Conservation (phyloP, 192 early-diverging fungal species). For the Gonapodya prolifera region DNA sequence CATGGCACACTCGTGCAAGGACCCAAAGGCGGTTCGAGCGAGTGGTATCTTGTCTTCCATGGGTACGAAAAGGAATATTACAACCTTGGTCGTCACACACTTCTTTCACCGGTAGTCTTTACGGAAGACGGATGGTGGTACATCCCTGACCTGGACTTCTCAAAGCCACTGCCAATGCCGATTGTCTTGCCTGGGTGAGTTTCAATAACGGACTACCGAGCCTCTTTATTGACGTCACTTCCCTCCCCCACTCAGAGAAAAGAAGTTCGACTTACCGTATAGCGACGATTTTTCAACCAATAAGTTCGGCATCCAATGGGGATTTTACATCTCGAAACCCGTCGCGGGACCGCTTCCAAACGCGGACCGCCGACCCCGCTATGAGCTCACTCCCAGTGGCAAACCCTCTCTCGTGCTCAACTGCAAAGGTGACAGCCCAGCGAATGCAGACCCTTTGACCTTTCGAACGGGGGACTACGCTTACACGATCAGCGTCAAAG, state of each 20-base stretch:
- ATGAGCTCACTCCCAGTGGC: background rate
- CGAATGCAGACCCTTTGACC: background rate
- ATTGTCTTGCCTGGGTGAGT: background rate
- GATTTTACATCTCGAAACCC: background rate
- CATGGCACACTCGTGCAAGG: background rate
- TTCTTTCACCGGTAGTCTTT: background rate
- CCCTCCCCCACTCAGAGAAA: background rate
- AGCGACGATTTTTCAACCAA: background rate
- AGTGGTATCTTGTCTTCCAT: background rate
- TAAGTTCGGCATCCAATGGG: background rate
- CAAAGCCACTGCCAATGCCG: background rate
- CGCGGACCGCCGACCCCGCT: background rate
- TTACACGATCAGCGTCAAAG: background rate
- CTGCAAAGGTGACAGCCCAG: background rate
- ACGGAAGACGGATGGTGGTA: background rate
- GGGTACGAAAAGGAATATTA: background rate
- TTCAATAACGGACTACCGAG: background rate
- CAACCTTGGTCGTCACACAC: background rate
- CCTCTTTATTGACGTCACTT: background rate
- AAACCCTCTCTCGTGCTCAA: background rate
- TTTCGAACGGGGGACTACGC: background rate
- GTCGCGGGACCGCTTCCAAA: background rate
- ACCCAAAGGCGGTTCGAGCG: background rate
- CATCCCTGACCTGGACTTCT: background rate
- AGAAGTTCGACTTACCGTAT: background rate